Evolutionary conservation across 2,329 filamentous ascomycete species (phyloP).

Genomic region (Neonectria hederae): DNA sequence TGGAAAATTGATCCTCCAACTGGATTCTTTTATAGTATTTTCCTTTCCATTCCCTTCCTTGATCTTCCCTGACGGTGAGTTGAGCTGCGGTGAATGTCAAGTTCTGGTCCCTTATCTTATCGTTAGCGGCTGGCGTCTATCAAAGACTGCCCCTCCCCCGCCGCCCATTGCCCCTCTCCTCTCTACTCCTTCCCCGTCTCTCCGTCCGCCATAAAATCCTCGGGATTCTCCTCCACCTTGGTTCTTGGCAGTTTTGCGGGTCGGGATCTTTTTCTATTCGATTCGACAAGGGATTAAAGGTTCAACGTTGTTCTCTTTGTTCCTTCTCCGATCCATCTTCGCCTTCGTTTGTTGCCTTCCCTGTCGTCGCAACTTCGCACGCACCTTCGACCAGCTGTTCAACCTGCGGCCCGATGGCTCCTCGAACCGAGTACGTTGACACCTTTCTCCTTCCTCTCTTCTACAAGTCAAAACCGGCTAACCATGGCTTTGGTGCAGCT

Average conservation of each 20-base stretch:
- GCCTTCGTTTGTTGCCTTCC: neutral
- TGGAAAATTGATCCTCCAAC: too few species aligned
- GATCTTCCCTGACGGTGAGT: neutral
- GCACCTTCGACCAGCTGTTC: neutral
- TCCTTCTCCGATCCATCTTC: conserved; percentile 2
- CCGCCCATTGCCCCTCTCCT: conserved; percentile 7
- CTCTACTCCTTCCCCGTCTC: conserved; percentile 1
- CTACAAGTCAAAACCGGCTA: conserved; percentile 1
- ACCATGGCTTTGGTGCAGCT: conserved; percentile 56
- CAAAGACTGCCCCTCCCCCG: conserved; percentile 12
- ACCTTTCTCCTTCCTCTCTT: neutral
- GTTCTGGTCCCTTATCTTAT: neutral
- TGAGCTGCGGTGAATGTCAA: neutral
- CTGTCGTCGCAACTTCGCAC: neutral
- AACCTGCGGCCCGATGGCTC: conserved; percentile 49
- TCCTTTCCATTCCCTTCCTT: too few species aligned
- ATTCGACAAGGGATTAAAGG: neutral
- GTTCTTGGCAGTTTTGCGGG: conserved; percentile 13
- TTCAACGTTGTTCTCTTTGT: neutral
- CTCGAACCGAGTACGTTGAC: conserved; percentile 55
- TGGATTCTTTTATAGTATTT: too few species aligned
- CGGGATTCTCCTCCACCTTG: conserved; percentile 19
- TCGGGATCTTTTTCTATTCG: conserved; percentile 11
- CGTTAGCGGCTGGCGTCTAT: neutral
- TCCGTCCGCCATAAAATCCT: conserved; percentile 23